Conservation (phyloP, 306 rosid species). For the Cicer cuneatum region DNA sequence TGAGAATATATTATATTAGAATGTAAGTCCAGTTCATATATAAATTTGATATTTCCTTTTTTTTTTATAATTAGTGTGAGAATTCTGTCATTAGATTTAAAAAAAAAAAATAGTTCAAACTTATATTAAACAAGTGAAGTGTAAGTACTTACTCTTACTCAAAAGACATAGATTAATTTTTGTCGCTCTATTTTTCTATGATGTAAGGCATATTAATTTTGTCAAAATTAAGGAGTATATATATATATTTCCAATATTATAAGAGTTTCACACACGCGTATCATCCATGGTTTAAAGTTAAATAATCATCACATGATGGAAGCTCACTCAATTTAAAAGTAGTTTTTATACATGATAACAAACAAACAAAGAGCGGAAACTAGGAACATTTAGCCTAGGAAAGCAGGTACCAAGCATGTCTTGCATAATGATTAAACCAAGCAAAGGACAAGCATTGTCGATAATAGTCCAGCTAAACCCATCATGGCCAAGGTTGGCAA, state of each 20-base stretch:
- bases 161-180: too few species aligned
- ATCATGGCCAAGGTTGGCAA: neutral
- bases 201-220: too few species aligned
- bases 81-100: too few species aligned
- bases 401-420: neutral
- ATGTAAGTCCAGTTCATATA: too few species aligned
- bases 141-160: too few species aligned
- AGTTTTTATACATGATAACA: neutral
- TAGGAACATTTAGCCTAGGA: neutral
- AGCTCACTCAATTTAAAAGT: neutral
- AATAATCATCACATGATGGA: neutral
- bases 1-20: too few species aligned
- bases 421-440: neutral
- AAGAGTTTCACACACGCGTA: neutral
- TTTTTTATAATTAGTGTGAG: too few species aligned
- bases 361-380: neutral
- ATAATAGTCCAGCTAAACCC: neutral
- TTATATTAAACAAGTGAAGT: too few species aligned
- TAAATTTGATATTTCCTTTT: too few species aligned
- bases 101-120: too few species aligned
- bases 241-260: neutral
- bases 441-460: neutral
- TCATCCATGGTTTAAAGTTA: neutral
- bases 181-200: too few species aligned
- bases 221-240: too few species aligned